Conservation (phyloP, 176 grass and related monocot species). For the Juncus inflexus region DNA sequence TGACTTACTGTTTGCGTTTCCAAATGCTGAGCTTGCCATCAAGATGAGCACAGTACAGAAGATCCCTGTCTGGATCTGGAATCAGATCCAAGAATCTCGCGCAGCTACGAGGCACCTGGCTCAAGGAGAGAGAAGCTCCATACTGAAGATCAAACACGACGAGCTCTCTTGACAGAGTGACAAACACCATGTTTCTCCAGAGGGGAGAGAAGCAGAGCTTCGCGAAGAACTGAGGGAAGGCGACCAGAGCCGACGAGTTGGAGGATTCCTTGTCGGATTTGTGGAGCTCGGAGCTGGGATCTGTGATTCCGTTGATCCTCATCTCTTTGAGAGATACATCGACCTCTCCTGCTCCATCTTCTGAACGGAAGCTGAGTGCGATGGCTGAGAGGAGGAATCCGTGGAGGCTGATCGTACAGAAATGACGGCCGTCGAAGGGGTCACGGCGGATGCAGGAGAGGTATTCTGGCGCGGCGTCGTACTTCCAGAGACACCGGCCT, state of each 20-base stretch:
- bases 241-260: constrained; percentile 53
- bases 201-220: constrained; percentile 74
- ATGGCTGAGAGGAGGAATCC: constrained; percentile 82
- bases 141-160: constrained; percentile 82
- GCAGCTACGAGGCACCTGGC: constrained; percentile 53
- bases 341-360: constrained; percentile 15
- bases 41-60: constrained; percentile 75
- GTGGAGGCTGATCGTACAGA: constrained; percentile 67
- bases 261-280: constrained; percentile 73
- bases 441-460: constrained; percentile 83
- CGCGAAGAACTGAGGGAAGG: constrained; percentile 47
- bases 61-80: constrained; percentile 63
- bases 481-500: constrained; percentile 83
- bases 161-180: constrained; percentile 67
- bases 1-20: constrained; percentile 70
- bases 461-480: constrained; percentile 83
- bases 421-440: constrained; percentile 77
- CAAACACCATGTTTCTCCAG: constrained; percentile 62
- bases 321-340: constrained; percentile 81
- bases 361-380: constrained; percentile 9
- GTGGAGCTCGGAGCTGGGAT: constrained; percentile 58
- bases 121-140: constrained; percentile 55
- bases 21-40: constrained; percentile 91
- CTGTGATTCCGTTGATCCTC: constrained; percentile 36
- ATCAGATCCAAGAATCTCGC: constrained; percentile 80